Conservation (phyloP, 331 rosid species). For the Erythrophleum ivorense region DNA sequence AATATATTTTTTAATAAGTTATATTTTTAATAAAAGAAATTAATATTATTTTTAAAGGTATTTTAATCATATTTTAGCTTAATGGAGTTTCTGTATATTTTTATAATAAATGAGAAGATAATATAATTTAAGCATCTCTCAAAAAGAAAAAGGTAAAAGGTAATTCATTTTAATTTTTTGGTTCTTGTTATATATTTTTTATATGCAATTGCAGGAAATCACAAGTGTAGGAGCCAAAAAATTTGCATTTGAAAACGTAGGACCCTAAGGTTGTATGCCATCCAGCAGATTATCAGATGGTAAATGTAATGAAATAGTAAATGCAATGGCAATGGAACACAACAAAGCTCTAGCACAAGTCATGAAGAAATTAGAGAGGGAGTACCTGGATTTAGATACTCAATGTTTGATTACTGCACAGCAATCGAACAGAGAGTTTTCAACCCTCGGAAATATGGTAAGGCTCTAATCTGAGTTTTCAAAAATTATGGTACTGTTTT, state of each 20-base stretch:
- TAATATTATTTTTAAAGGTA: no score
- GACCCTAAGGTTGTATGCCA: constrained; percentile 36
- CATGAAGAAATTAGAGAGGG: background rate
- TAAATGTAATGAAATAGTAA: no score
- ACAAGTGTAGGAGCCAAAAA: constrained; percentile 41
- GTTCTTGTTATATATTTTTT: no score
- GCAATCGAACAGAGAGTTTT: background rate
- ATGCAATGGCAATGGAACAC: background rate
- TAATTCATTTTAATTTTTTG: no score
- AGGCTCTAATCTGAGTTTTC: background rate
- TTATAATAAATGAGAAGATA: no score
- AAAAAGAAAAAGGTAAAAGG: no score
- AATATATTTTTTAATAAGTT: no score
- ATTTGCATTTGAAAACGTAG: constrained; percentile 41
- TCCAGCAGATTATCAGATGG: background rate
- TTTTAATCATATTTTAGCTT: no score
- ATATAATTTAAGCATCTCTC: no score
- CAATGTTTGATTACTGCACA: constrained; percentile 24
- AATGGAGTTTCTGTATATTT: no score
- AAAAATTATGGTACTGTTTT: no score
- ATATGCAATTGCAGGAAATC: constrained; percentile 29
- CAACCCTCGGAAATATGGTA: constrained; percentile 31
- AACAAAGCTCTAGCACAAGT: constrained; percentile 6
- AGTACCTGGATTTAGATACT: constrained; percentile 31
- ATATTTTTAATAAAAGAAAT: no score